A percentile compares a stretch with the other conserved stretches of the same genome.
Evolutionary conservation across 352 stramenopile species (phyloP).

Genomic region (Globisporangium camurandrum): DNA sequence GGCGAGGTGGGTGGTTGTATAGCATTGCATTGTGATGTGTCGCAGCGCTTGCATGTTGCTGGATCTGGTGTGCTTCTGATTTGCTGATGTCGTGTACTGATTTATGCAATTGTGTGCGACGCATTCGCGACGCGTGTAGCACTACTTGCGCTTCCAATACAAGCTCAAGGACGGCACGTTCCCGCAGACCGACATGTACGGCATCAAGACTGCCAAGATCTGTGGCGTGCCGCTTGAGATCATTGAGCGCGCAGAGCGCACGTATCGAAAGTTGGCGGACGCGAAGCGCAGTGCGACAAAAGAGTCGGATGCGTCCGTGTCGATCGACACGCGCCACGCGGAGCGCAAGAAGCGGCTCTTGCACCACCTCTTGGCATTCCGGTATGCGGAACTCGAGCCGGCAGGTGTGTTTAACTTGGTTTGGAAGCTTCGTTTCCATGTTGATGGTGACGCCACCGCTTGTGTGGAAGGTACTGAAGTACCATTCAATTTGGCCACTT

Average conservation of each 20-base stretch:
- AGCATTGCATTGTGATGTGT: too few relatives aligned
- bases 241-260: constrained; percentile 43
- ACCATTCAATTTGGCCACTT: too few relatives aligned
- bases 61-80: too few relatives aligned
- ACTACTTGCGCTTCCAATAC: constrained; percentile 46
- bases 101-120: too few relatives aligned
- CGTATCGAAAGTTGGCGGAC: constrained; percentile 24
- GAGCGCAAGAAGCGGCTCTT: constrained; percentile 43
- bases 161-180: constrained; percentile 66
- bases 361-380: constrained; percentile 69
- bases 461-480: too few relatives aligned
- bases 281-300: constrained; percentile 17
- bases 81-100: neutral
- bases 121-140: constrained; percentile 31
- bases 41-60: too few relatives aligned
- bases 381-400: constrained; percentile 46
- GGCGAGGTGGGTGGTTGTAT: constrained; percentile 25
- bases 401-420: constrained; percentile 39
- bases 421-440: too few relatives aligned
- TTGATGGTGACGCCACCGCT: too few relatives aligned
- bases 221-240: constrained; percentile 62
- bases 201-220: constrained; percentile 70
- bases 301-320: constrained; percentile 5
- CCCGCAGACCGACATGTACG: constrained; percentile 57
- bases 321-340: constrained; percentile 11